Base-by-base conservation (phyloP, 2,329 filamentous ascomycete genomes). In the Ophiocordyceps polyrhachis-furcata region DNA sequence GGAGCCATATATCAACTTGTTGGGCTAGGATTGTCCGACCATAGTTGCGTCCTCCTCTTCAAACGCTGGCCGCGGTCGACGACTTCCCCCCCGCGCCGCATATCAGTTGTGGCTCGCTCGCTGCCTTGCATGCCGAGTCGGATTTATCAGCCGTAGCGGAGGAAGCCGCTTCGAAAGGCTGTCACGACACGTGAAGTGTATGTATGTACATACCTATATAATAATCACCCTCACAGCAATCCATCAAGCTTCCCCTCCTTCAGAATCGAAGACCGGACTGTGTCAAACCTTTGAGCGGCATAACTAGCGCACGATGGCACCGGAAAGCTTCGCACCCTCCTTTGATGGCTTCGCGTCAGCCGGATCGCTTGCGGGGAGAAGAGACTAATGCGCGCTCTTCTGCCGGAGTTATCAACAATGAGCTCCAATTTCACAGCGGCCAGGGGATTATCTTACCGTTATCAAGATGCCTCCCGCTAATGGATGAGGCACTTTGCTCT, bases 1-100 rank as follows among this genome's bases (percentile, higher is more conserved):
- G 2, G 87, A 93, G 56, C 81, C 83, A 43, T 79, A 83, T 48
- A 77, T 88, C 45, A 87, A 85, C 45, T 60, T 93, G 51, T 71
- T 89, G 40, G 78, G 77, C 46, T 67, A 41, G 40, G 21, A 14
- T 19, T n/a, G 13, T 5, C 28, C 21, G n/a, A 12, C n/a, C n/a
- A n/a, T n/a, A 19, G 6, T 12, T 38, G n/a, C 11, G n/a, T n/a
- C 32, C 3, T 8, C 32, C 8, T 19, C 35, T n/a, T 38, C 15
- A 9, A 35, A 35, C 14, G 31, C 31, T 35, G 31, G 2, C 15
- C 5, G 4, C 15, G 31, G 13, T 6, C 13, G 31, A 32, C 13
- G 31, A 32, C 31, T 14, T 11, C 29, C 8, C 31, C 2, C 31
- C n/a, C n/a, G n/a, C 5, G 13, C 31, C 31, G 13, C 31, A 3